Evolutionary conservation across 2,329 filamentous ascomycete genomes (phyloP), one percentile per base, ranked within the genome.

Genomic region (Hymenoscyphus linearis): DNA sequence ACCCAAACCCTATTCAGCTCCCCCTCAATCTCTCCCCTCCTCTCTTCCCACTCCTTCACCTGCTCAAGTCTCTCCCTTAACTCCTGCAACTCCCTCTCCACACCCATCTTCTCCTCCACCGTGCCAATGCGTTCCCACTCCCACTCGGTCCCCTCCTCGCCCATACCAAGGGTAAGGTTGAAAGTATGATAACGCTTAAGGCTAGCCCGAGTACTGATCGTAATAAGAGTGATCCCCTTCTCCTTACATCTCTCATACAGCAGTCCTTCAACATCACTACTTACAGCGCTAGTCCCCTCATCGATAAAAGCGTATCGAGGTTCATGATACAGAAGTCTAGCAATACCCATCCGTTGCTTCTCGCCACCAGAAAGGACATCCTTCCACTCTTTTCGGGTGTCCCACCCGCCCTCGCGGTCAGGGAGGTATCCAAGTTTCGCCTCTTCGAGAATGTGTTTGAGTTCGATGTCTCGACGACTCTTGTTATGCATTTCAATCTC

Each of bases 301-400:
- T 99, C 95, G 61, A 99, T 86, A 70, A 99, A 91, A 2, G 92
- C 95, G 73, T 96, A 99, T 63, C 89, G 82, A 16, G 95, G 95
- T 77, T 98, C 93, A 72, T 99, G 95, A 72, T 99, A 99, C 47
- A 98, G 79, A 56, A 99, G 75, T 52, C 95, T 81, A 3, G 96
- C 93, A 69, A 99, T 91, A 0, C 86, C 91, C 84, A 99, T 91
- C 25, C 95, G 82, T 77, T 99, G 95, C 78, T 99, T 99, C 80
- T 99, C 95, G 13, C 95, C 95, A 44, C 95, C 95, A 66, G 89
- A 93, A n/a, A 99, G 81, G 4, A 99, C 91, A 68, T 98, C 93
- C 77, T 98, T 97, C 95, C 95, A 99, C 73, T 96, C 93, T 76
- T 99, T 98, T 60, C 91, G 85, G 4, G 91, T 95, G 72, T 99